A percentile compares a stretch with the other conserved stretches of the same genome.
These are phyloP conservation scores for Colletotrichum endophyticum DNA, from an alignment of 2,329 filamentous ascomycete genomes.

Conservation along the genomic window DNA sequence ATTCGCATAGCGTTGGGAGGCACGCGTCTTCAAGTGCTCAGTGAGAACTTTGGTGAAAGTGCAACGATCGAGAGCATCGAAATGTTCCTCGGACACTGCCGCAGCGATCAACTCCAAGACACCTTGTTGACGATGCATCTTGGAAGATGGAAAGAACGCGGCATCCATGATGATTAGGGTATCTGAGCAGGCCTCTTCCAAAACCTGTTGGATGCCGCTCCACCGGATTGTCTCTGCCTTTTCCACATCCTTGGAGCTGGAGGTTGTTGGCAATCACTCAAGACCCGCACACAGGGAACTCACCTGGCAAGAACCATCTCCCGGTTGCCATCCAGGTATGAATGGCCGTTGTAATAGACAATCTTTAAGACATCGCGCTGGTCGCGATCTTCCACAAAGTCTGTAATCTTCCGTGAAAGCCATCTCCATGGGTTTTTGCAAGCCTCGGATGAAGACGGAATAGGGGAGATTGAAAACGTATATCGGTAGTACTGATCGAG, in stretches of 20 bases:
- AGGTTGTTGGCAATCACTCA: background rate
- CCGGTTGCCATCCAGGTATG: conserved; percentile 57
- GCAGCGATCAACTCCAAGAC: conserved; percentile 63
- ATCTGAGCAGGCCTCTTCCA: conserved; percentile 61
- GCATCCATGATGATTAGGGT: conserved; percentile 65
- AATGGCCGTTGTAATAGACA: conserved; percentile 62
- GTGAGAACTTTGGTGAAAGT: conserved; percentile 57
- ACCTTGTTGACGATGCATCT: conserved; percentile 55
- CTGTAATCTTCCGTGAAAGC: conserved; percentile 55
- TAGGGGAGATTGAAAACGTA: conserved; percentile 50
- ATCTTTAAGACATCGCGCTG: conserved; percentile 63
- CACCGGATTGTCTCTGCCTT: conserved; percentile 56
- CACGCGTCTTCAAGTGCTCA: conserved; percentile 54
- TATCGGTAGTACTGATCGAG: conserved; percentile 60
- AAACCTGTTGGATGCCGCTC: conserved; percentile 59
- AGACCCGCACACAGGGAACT: conserved; percentile 8
- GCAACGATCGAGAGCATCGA: conserved; percentile 50
- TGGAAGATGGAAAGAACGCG: conserved; percentile 60
- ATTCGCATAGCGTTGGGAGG: conserved; percentile 44
- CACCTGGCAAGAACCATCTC: conserved; percentile 65
- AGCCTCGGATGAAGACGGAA: conserved; percentile 53
- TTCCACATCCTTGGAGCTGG: conserved; percentile 52
- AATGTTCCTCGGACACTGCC: conserved; percentile 57
- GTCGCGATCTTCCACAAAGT: conserved; percentile 59
- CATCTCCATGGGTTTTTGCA: conserved; percentile 57